phyloP scores from a whole-genome alignment of 2,329 filamentous ascomycete genomes.

The Pseudogymnoascus sp. region DNA sequence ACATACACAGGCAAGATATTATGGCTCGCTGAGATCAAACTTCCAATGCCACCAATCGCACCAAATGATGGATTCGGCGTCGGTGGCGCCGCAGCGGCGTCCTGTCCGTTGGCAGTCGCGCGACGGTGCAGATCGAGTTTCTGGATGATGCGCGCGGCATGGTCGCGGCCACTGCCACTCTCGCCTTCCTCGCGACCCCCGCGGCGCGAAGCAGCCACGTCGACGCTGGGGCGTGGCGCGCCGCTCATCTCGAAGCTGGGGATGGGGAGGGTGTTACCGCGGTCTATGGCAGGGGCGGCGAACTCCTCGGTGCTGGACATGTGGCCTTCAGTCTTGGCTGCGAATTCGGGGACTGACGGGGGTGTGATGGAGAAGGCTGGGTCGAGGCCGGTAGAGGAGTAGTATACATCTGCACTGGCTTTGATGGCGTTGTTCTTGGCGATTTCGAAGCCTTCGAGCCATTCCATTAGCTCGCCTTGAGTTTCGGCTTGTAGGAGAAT shows the following conservation, averaged over 20 bases:
- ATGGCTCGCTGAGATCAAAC: slow-evolving; percentile 78
- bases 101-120: slow-evolving; percentile 47
- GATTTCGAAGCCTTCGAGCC: slow-evolving; percentile 87
- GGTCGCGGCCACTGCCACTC: slow-evolving; percentile 66
- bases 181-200: slow-evolving; percentile 64
- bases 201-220: slow-evolving; percentile 42
- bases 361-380: slow-evolving; percentile 90
- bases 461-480: slow-evolving; percentile 83
- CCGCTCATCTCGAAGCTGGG: slow-evolving; percentile 47
- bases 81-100: slow-evolving; percentile 27
- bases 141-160: slow-evolving; percentile 82
- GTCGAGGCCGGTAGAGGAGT: slow-evolving; percentile 44
- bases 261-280: slow-evolving; percentile 55
- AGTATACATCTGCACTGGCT: slow-evolving; percentile 44
- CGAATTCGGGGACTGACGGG: slow-evolving; percentile 82
- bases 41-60: slow-evolving; percentile 63
- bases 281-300: slow-evolving; percentile 38
- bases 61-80: slow-evolving; percentile 31
- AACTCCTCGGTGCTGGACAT: slow-evolving; percentile 42
- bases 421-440: slow-evolving; percentile 91
- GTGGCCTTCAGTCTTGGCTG: slow-evolving; percentile 69
- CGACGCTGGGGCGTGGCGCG: slow-evolving; percentile 60
- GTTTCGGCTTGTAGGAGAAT: slow-evolving; percentile 89
- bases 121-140: slow-evolving; percentile 87
- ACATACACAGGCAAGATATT: slow-evolving; percentile 62